These are phyloP conservation scores for Fusarium newnesense DNA, from an alignment of 2,329 filamentous ascomycete genomes.

Conservation along the genomic window DNA sequence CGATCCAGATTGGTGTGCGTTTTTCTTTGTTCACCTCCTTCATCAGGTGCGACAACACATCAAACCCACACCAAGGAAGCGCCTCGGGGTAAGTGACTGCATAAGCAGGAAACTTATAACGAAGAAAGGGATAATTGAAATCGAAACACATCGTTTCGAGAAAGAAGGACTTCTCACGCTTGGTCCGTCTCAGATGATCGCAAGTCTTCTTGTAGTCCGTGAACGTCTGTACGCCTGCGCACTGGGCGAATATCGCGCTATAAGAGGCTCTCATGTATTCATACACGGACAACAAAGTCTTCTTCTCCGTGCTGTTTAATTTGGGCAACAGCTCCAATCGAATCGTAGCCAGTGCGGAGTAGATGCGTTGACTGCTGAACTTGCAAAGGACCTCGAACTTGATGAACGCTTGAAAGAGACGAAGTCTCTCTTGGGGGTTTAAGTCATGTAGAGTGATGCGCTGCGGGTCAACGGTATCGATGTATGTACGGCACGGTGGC, in stretches of 20 bases:
- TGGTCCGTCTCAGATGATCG: neutral
- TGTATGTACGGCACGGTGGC: neutral
- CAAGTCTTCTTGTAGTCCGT: neutral
- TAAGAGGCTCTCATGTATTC: neutral
- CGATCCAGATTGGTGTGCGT: neutral
- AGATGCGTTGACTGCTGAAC: fast-evolving
- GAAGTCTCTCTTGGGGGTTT: neutral
- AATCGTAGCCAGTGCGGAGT: neutral
- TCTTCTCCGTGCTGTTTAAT: neutral
- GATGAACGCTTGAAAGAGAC: neutral
- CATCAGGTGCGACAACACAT: neutral
- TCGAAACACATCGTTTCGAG: neutral
- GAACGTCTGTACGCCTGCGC: too few relatives aligned
- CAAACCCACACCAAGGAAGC: neutral
- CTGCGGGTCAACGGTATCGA: neutral
- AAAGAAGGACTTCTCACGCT: neutral
- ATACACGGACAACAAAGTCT: neutral
- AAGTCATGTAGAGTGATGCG: neutral
- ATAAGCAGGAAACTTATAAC: fast-evolving
- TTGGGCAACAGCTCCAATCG: too few relatives aligned
- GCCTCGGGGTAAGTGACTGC: fast-evolving
- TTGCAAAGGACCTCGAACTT: neutral
- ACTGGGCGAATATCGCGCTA: neutral
- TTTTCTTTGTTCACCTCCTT: too few relatives aligned
- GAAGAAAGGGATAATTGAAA: neutral